Evolutionary conservation across 1,284 basidiomycete genomes (phyloP).

Genomic region (Neotropicomus parvogracilis): DNA sequence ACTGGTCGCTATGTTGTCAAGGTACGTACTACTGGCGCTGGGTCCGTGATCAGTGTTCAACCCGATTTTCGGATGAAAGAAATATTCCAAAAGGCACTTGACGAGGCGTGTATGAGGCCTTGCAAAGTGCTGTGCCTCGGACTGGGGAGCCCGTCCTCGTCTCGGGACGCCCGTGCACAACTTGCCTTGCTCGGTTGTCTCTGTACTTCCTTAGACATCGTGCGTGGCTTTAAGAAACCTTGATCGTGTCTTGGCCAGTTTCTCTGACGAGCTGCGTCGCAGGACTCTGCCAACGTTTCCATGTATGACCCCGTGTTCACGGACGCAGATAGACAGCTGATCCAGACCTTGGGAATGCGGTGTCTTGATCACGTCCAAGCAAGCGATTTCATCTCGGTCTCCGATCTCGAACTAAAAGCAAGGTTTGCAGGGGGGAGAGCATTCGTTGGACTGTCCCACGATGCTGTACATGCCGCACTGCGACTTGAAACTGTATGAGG

Average conservation of each 20-base stretch:
- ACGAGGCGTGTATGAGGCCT: constrained; percentile 19
- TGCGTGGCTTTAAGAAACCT: constrained; percentile 39
- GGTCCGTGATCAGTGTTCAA: constrained; percentile 3
- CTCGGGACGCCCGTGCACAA: constrained; percentile 59
- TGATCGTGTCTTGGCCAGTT: background rate
- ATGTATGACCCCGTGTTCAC: constrained; percentile 71
- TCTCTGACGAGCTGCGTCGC: constrained; percentile 6
- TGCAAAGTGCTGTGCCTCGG: constrained; percentile 57
- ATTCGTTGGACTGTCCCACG: constrained; percentile 43
- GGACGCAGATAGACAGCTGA: constrained; percentile 50
- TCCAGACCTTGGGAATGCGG: constrained; percentile 47
- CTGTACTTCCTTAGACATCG: constrained; percentile 51
- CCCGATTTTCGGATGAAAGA: constrained; percentile 26
- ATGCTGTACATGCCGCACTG: constrained; percentile 77
- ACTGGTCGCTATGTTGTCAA: constrained; percentile 44
- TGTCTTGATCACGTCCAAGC: constrained; percentile 51
- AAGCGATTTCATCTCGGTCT: constrained; percentile 19
- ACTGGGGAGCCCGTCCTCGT: constrained; percentile 61
- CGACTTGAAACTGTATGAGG: constrained; percentile 65
- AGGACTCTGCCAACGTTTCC: constrained; percentile 49
- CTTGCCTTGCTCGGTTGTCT: constrained; percentile 59
- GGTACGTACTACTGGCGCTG: constrained; percentile 23
- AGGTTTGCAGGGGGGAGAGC: constrained; percentile 35
- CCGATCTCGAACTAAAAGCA: constrained; percentile 10
- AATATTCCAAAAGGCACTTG: constrained; percentile 34